Evolutionary conservation across 2,329 filamentous ascomycete genomes (phyloP).

Genomic region (Zasmidium angulare): DNA sequence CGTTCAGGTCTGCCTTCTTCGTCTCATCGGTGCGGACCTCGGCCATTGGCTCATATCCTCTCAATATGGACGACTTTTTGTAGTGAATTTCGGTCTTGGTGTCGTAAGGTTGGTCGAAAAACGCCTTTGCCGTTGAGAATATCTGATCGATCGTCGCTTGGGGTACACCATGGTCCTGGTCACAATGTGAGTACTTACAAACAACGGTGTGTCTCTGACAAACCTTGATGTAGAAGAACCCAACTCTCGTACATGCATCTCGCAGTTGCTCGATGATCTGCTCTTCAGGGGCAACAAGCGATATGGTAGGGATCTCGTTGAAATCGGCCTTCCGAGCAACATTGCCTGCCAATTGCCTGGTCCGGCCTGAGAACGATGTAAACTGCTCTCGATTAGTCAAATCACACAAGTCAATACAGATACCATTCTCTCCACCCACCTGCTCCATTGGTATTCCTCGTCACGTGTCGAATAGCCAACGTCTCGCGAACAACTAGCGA

Average conservation of each 20-base stretch:
- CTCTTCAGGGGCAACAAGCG: constrained; percentile 16
- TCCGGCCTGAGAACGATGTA: constrained; percentile 23
- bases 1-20: constrained; percentile 54
- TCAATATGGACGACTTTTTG: constrained; percentile 63
- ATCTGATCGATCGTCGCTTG: constrained; percentile 29
- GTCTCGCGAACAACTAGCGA: neutral
- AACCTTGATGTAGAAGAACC: constrained; percentile 28
- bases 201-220: neutral
- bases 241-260: constrained; percentile 24
- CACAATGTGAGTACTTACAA: too few relatives aligned
- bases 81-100: constrained; percentile 60
- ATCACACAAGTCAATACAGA: neutral
- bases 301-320: constrained; percentile 25
- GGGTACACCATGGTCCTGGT: constrained; percentile 72
- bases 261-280: constrained; percentile 19
- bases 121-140: constrained; percentile 32
- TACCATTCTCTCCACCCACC: neutral
- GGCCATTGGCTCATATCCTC: constrained; percentile 69
- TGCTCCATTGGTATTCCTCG: neutral
- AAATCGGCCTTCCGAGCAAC: constrained; percentile 24
- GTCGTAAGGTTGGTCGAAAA: constrained; percentile 26
- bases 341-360: constrained; percentile 20
- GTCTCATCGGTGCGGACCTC: constrained; percentile 66
- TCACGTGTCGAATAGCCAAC: neutral
- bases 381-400: constrained; percentile 9